Base-by-base conservation (phyloP, 2,329 filamentous ascomycete species). In the Cercospora sp. region DNA sequence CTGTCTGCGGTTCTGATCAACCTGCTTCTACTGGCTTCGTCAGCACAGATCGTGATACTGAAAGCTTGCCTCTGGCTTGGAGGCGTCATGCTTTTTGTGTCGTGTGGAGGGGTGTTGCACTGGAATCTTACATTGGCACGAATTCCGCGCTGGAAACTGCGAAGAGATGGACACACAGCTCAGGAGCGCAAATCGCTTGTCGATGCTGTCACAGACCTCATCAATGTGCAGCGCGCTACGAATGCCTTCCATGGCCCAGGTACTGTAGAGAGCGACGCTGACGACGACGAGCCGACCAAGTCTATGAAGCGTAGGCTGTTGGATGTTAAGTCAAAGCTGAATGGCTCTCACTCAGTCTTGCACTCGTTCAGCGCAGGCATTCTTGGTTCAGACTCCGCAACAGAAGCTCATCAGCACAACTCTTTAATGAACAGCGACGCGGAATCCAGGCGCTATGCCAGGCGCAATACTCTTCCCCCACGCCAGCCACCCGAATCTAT, bases 141-240 rank as follows among this genome's bases (percentile, higher is more conserved):
- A 66, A 92, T 98, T 18, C 95, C 95, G 2, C 93, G 89, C 74
- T 97, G 94, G 93, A 91, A 94, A 53, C 94, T 98, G 74, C 87
- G 88, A 73, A 87, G 89, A 65, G 81, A 84, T 12, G 82, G 81
- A 3, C 79, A 81, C 30, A 77, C 82, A 20, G 79, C 81, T 40
- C 78, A 78, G 70, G 79, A 81, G 61, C 78, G 77, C 20, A 80
- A 82, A 63, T 80, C 79, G 5, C 81, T 85, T 33, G 71, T 84
- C 7, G 77, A 81, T 64, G 75, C 79, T 0, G 72, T 84, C 5
- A 79, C 79, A 13, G 74, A 81, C 28, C 68, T 79, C 12, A 75
- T 77, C 53, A 74, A 77, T 51, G 63, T 82, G 9, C 79, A 66
- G 71, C 74, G 67, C 45, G 73, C 75, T 13, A 68, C 69, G 12